Evolutionary conservation across 2,329 filamentous ascomycete species (phyloP), one percentile per base, ranked within the genome.

Genomic region (Stagonosporopsis tanaceti): DNA sequence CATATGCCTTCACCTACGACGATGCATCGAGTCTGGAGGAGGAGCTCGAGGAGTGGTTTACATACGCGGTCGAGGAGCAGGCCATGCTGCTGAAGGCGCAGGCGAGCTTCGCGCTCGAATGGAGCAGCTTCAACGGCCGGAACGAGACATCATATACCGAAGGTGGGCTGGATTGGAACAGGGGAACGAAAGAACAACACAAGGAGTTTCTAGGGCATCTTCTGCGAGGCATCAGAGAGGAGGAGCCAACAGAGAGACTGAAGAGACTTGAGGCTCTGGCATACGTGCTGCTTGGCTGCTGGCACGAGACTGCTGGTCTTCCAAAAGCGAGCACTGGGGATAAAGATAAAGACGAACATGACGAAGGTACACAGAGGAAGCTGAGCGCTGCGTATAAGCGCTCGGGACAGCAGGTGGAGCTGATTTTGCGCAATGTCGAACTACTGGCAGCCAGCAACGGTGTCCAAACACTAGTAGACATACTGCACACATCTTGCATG

Each of bases 1-100:
- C 81, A 45, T 99, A 99, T 80, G 93, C 95, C 59, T 99, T 97
- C 74, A 86, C 75, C 28, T 83, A 83, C 62, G 73, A 77, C 44
- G 81, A 84, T 69, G 77, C 81, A 7, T 79, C 81, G 17, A 78
- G 76, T 0, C 89, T 96, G 67, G 87, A 91, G 17, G 92, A 95
- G 62, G 95, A 99, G 80, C 83, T 99, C 45, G 92, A 98, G 73
- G 95, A 99, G 79, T 99, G 95, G 95, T 99, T 99, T 77, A 88
- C 89, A 50, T 97, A 98, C 77, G 90, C 90, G 67, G 88, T 92
- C 61, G 90, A 91, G 77, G 93, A 98, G 73, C 91, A 91, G 78
- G 84, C 89, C 44, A 89, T 93, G 69, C 81, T 97, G 46, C 85
- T 90, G 50, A 86, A 88, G 50, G 89, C 91, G 20, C 91, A 91